A percentile compares a stretch with the other conserved stretches of the same genome.
phyloP scores from a whole-genome alignment of 1,284 basidiomycete genomes.

The Cryptococcus floricola region DNA sequence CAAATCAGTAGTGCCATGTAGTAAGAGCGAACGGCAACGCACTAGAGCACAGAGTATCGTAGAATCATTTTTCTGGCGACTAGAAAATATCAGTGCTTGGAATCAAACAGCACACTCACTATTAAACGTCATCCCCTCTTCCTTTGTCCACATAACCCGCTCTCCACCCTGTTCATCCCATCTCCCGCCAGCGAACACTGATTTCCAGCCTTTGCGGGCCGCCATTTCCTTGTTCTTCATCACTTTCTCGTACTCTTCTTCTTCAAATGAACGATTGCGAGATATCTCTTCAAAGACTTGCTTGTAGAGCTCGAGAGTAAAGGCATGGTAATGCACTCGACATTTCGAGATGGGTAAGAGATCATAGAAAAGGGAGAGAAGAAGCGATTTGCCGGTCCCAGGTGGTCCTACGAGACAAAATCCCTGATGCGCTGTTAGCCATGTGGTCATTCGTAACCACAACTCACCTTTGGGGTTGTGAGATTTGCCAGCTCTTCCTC shows the following conservation, averaged over 20 bases:
- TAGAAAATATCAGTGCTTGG: not conserved
- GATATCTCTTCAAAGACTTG: conserved; percentile 50
- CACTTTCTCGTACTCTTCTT: conserved; percentile 37
- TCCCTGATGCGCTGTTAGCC: conserved; percentile 34
- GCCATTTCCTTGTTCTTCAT: conserved; percentile 48
- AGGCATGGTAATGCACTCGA: conserved; percentile 64
- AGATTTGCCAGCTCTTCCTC: conserved; percentile 60
- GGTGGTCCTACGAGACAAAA: conserved; percentile 55
- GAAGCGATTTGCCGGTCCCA: conserved; percentile 58
- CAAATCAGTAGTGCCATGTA: not conserved
- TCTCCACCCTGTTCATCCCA: conserved; percentile 39
- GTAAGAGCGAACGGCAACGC: conserved; percentile 21
- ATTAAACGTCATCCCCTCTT: conserved; percentile 47
- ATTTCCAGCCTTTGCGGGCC: conserved; percentile 39
- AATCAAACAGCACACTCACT: conserved; percentile 25
- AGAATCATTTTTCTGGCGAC: conserved; percentile 50
- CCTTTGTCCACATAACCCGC: conserved; percentile 26
- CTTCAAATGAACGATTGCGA: conserved; percentile 24
- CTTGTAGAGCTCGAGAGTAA: conserved; percentile 65
- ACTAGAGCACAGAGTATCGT: conserved; percentile 51
- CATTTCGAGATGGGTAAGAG: conserved; percentile 60
- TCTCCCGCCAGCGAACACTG: conserved; percentile 50
- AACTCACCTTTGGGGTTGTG: conserved; percentile 57
- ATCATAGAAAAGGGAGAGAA: conserved; percentile 65
- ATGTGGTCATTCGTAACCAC: not conserved